A percentile compares a stretch with the other conserved stretches of the same genome.
These are phyloP conservation scores for Penicillium olsonii DNA, from an alignment of 2,329 filamentous ascomycete genomes.

Conservation along the genomic window DNA sequence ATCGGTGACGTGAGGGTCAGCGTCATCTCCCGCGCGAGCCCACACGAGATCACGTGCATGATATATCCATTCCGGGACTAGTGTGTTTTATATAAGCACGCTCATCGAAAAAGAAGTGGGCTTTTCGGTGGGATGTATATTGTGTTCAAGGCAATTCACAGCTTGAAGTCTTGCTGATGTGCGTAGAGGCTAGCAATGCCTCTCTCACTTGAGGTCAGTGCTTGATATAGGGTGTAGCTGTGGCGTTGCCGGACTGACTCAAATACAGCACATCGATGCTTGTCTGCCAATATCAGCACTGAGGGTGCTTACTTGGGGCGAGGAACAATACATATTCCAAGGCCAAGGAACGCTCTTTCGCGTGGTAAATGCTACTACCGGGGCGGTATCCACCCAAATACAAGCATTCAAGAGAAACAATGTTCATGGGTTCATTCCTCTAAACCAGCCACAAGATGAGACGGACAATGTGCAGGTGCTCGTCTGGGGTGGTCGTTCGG, in stretches of 20 bases:
- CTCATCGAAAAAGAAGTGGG: slow-evolving; percentile 12
- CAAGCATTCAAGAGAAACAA: slow-evolving; percentile 40
- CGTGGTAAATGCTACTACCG: slow-evolving; percentile 35
- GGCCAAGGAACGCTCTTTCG: slow-evolving; percentile 41
- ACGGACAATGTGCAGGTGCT: slow-evolving; percentile 41
- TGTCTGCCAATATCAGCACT: slow-evolving; percentile 48
- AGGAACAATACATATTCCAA: slow-evolving; percentile 35
- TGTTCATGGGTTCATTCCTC: slow-evolving; percentile 40
- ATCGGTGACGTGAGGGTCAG: slow-evolving; percentile 1
- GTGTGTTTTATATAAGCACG: slow-evolving; percentile 7
- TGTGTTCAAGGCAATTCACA: slow-evolving; percentile 7
- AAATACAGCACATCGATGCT: slow-evolving; percentile 40
- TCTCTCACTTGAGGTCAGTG: slow-evolving; percentile 35
- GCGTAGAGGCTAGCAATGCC: slow-evolving; percentile 23
- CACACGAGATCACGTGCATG: slow-evolving; percentile 26
- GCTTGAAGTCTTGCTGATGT: slow-evolving; percentile 18
- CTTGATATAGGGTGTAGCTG: background rate
- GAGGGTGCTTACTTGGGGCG: slow-evolving; percentile 31
- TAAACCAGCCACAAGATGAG: slow-evolving; percentile 21
- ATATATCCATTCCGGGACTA: slow-evolving; percentile 22
- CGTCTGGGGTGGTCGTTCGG: slow-evolving; percentile 69
- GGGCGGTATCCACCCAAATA: slow-evolving; percentile 30
- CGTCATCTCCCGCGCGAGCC: slow-evolving; percentile 1
- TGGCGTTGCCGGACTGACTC: slow-evolving; percentile 23
- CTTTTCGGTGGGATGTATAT: slow-evolving; percentile 13